Percentiles rank a stretch among this genome's conserved stretches.
Conservation (phyloP, 345 rosid species). For the Dimocarpus longan region DNA sequence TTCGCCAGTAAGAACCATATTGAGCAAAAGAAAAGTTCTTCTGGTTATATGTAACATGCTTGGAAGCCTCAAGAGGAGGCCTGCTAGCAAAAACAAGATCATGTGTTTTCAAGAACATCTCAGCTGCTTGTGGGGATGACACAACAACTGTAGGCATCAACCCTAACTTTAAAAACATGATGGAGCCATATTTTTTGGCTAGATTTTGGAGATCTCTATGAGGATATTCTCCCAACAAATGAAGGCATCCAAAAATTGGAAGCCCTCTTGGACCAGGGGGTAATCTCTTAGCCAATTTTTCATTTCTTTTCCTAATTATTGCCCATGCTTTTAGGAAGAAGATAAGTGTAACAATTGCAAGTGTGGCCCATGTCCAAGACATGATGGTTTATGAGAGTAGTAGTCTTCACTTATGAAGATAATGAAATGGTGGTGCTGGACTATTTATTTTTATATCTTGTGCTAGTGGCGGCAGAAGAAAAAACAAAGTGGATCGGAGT, state of each 20-base stretch:
- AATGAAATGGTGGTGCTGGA: not conserved
- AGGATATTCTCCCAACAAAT: constrained; percentile 35
- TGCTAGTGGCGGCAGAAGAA: not conserved
- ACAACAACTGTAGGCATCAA: constrained; percentile 33
- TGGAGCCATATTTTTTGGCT: constrained; percentile 45
- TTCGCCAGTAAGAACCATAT: constrained; percentile 47
- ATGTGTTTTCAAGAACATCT: constrained; percentile 42
- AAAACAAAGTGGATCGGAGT: not conserved
- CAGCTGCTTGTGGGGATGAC: constrained; percentile 48
- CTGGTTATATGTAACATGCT: constrained; percentile 29
- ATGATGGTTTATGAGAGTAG: not conserved
- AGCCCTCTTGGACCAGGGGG: constrained; percentile 53
- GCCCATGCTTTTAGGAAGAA: not conserved
- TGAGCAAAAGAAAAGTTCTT: constrained; percentile 25
- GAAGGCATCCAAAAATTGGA: constrained; percentile 46
- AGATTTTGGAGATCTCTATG: constrained; percentile 37
- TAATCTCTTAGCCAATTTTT: constrained; percentile 2
- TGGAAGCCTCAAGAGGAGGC: constrained; percentile 29
- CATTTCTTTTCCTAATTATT: not conserved
- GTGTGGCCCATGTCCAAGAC: constrained; percentile 9
- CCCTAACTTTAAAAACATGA: constrained; percentile 42
- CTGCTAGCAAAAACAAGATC: constrained; percentile 45
- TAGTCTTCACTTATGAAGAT: not conserved
- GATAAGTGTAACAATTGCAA: not conserved
- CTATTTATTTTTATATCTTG: not conserved